These are phyloP conservation scores for Calonectria honghensis DNA, from an alignment of 2,329 filamentous ascomycete species.

Conservation along the genomic window DNA sequence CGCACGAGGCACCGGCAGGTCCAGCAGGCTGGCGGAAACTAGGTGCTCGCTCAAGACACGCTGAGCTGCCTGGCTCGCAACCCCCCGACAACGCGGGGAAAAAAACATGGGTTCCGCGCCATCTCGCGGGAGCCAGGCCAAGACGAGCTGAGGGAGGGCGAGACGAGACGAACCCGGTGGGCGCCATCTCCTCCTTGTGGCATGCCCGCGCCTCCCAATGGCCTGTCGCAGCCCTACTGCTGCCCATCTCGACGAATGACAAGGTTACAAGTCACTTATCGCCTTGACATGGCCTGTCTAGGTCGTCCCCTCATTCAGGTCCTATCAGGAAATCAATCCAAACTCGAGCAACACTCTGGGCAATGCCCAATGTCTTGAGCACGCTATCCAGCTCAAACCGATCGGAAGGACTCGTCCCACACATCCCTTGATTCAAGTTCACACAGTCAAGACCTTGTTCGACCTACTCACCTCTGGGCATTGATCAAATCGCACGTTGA, in stretches of 20 bases:
- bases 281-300: conserved; percentile 42
- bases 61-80: conserved; percentile 34
- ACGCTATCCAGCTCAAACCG: neutral
- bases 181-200: conserved; percentile 23
- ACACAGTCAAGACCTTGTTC: neutral
- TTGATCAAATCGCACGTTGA: conserved; percentile 41
- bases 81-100: conserved; percentile 41
- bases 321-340: conserved; percentile 19
- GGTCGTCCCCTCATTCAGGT: conserved; percentile 18
- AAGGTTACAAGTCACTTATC: conserved; percentile 52
- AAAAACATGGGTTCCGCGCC: conserved; percentile 40
- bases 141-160: conserved; percentile 18
- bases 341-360: conserved; percentile 7
- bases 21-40: conserved; percentile 29
- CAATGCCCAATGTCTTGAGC: conserved; percentile 5
- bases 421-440: neutral
- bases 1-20: conserved; percentile 36
- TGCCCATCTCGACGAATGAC: conserved; percentile 46
- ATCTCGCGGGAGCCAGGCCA: conserved; percentile 30
- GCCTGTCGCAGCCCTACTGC: conserved; percentile 43
- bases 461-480: neutral
- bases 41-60: conserved; percentile 16
- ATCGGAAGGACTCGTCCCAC: neutral
- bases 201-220: conserved; percentile 36
- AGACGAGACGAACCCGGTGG: conserved; percentile 35